These are phyloP conservation scores for Adansonia rubrostipa DNA, from an alignment of 441 rosid genomes.

Conservation along the genomic window DNA sequence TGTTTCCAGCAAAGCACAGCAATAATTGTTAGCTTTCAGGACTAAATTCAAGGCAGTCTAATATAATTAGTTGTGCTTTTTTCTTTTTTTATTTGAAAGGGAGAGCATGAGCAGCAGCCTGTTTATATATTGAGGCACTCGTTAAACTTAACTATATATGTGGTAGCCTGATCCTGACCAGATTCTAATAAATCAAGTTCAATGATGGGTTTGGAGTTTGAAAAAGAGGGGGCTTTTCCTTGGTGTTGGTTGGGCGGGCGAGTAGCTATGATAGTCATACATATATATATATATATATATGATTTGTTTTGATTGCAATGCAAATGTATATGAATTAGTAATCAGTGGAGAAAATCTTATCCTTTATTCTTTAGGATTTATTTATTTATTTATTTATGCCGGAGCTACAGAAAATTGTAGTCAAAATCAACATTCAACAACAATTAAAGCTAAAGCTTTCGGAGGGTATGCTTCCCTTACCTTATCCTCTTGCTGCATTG, in stretches of 20 bases:
- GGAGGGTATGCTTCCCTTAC: neutral
- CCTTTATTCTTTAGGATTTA: neutral
- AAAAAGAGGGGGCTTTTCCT: neutral
- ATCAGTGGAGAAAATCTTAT: neutral
- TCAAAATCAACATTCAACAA: neutral
- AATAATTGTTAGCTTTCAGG: neutral
- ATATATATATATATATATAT: too few species aligned
- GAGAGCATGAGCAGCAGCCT: neutral
- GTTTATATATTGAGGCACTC: neutral
- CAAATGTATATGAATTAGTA: too few species aligned
- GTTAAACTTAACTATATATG: neutral
- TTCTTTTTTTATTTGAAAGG: too few species aligned
- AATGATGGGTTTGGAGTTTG: too few species aligned
- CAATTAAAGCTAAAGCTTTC: neutral
- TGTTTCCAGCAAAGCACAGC: neutral
- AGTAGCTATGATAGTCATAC: neutral
- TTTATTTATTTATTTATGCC: neutral
- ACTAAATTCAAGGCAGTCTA: neutral
- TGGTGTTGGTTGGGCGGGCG: neutral
- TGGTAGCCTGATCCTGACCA: neutral
- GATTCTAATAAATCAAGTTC: neutral
- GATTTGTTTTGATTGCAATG: too few species aligned
- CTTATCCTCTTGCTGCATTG: neutral
- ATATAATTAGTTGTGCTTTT: too few species aligned
- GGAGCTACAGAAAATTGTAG: neutral